Evolutionary conservation across 805 yeast genomes (phyloP).

Genomic region (Soucietia sequanensis): DNA sequence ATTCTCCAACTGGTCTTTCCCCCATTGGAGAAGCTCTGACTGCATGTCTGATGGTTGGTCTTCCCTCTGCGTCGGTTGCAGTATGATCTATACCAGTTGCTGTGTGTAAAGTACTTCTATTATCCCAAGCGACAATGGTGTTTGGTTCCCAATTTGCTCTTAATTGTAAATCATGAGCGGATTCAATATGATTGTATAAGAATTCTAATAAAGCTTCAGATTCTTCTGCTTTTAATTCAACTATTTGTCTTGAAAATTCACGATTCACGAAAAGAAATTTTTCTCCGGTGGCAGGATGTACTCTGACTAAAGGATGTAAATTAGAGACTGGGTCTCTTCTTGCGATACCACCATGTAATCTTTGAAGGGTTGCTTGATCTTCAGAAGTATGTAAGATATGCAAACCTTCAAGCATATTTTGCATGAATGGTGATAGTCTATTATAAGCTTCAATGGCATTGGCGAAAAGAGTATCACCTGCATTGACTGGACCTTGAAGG

Average conservation of each 20-base stretch:
- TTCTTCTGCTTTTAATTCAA: conserved; percentile 36
- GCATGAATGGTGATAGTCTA: conserved; percentile 35
- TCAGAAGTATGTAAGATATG: conserved; percentile 35
- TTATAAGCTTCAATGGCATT: conserved; percentile 37
- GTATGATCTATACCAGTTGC: conserved; percentile 34
- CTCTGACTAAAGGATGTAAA: conserved; percentile 34
- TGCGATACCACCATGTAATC: conserved; percentile 30
- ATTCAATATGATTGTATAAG: conserved; percentile 31
- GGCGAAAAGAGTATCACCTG: conserved; percentile 39
- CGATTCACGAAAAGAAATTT: conserved; percentile 31
- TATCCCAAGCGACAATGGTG: conserved; percentile 37
- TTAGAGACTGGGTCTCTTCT: conserved; percentile 32
- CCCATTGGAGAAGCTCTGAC: conserved; percentile 38
- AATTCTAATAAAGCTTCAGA: conserved; percentile 28
- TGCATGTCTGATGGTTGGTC: conserved; percentile 35
- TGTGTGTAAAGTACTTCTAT: conserved; percentile 32
- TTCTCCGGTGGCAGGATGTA: conserved; percentile 34
- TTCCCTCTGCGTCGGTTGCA: conserved; percentile 7
- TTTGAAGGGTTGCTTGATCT: conserved; percentile 28
- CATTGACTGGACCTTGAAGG: conserved; percentile 35
- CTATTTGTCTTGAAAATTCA: conserved; percentile 33
- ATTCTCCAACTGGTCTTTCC: conserved; percentile 35
- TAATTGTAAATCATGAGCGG: conserved; percentile 34
- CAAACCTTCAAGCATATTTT: conserved; percentile 27
- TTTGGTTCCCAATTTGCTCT: conserved; percentile 37